phyloP scores from a whole-genome alignment of 2,329 filamentous ascomycete species.

The Camillea tinctor region DNA sequence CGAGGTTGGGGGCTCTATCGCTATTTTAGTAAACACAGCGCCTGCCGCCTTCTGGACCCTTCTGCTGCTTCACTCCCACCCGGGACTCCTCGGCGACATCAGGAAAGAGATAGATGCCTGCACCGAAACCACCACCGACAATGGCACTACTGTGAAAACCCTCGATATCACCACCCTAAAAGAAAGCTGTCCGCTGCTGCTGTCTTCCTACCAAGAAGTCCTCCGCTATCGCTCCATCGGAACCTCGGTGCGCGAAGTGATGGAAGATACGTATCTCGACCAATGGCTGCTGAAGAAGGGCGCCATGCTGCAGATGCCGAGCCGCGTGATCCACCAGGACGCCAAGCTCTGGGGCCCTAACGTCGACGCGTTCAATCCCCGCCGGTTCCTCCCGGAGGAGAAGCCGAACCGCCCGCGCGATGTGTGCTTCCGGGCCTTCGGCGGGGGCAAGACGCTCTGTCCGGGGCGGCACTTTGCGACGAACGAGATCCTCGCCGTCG shows the following conservation, averaged over 20 bases:
- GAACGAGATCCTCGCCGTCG: conserved; percentile 26
- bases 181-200: conserved; percentile 36
- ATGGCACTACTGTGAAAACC: conserved; percentile 12
- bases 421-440: conserved; percentile 27
- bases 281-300: conserved; percentile 29
- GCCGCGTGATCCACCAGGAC: conserved; percentile 27
- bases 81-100: conserved; percentile 29
- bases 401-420: conserved; percentile 23
- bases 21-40: conserved; percentile 39
- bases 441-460: conserved; percentile 28
- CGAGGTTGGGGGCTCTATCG: conserved; percentile 41
- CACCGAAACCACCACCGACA: conserved; percentile 11
- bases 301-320: conserved; percentile 29
- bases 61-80: conserved; percentile 34
- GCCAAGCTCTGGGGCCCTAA: conserved; percentile 21
- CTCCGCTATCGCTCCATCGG: conserved; percentile 39
- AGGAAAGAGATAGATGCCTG: conserved; percentile 30
- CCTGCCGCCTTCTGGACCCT: conserved; percentile 42
- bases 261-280: conserved; percentile 29
- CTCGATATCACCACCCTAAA: conserved; percentile 34
- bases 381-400: conserved; percentile 25
- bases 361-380: conserved; percentile 22
- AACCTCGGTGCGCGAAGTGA: conserved; percentile 32
- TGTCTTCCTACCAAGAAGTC: conserved; percentile 41
- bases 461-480: conserved; percentile 30